These are phyloP conservation scores for Porogramme epimiltina DNA, from an alignment of 1,284 basidiomycete genomes.

Conservation along the genomic window DNA sequence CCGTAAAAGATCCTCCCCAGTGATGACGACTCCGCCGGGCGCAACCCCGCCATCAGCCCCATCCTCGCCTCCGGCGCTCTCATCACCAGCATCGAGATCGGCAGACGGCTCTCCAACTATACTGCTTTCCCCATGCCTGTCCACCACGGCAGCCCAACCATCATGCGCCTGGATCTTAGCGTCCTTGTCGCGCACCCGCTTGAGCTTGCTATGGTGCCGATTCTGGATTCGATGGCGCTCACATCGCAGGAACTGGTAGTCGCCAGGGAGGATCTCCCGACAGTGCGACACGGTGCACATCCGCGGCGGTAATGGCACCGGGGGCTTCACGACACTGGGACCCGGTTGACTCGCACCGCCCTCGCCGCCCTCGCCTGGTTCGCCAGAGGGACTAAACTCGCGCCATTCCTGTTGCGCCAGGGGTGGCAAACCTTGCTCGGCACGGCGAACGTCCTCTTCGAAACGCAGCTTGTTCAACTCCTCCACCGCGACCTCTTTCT, in stretches of 20 bases:
- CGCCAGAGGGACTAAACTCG: conserved; percentile 3
- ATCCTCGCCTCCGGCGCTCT: not conserved
- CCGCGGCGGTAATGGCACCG: conserved; percentile 31
- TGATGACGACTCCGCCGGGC: no score
- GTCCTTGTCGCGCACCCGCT: conserved; percentile 49
- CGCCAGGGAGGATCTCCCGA: conserved; percentile 47
- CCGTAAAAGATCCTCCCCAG: no score
- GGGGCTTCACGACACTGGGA: no score
- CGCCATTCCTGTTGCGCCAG: conserved; percentile 19
- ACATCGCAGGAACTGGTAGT: conserved; percentile 53
- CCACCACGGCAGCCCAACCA: conserved; percentile 28
- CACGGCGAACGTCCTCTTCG: conserved; percentile 42
- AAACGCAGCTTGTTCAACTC: conserved; percentile 37
- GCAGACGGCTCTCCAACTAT: not conserved
- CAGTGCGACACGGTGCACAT: conserved; percentile 64
- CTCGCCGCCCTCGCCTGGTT: not conserved
- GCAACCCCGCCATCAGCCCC: no score
- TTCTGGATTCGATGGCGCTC: conserved; percentile 57
- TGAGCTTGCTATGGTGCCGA: conserved; percentile 52
- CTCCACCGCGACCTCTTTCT: conserved; percentile 44
- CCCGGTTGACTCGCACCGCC: not conserved
- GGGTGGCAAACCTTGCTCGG: conserved; percentile 34
- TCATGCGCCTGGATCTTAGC: conserved; percentile 37
- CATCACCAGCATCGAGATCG: not conserved
- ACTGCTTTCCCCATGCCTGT: not conserved